A percentile compares a stretch with the other conserved stretches of the same genome.
These are phyloP conservation scores for Mycothermus thermophilus DNA, from an alignment of 495 filamentous ascomycete genomes.

Conservation along the genomic window DNA sequence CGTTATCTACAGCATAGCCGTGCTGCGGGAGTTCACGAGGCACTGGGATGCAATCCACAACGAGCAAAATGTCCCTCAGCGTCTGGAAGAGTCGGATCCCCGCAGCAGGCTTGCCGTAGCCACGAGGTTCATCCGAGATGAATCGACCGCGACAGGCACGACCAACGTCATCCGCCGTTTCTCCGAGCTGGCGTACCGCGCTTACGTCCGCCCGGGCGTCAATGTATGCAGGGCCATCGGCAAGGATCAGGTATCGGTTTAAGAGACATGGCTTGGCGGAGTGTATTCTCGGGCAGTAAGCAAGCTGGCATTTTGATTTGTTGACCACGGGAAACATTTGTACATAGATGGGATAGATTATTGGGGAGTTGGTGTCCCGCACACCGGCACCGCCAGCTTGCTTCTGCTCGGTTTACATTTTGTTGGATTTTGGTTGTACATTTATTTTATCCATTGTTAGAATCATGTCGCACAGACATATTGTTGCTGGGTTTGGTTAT, in stretches of 20 bases:
- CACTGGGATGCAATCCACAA: conserved; percentile 50
- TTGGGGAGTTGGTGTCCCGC: background rate
- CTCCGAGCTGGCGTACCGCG: conserved; percentile 50
- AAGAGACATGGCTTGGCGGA: background rate
- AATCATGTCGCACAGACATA: too few relatives aligned
- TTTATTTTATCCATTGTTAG: too few relatives aligned
- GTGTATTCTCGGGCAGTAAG: too few relatives aligned
- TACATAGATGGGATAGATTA: background rate
- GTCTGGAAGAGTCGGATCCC: conserved; percentile 54
- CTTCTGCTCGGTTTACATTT: too few relatives aligned
- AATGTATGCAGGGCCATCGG: conserved; percentile 13
- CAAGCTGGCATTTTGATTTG: background rate
- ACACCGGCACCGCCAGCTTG: too few relatives aligned
- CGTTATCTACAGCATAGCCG: conserved; percentile 76
- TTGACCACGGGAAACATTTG: background rate
- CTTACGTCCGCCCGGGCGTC: conserved; percentile 29
- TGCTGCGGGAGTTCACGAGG: conserved; percentile 58
- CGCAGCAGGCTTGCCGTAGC: conserved; percentile 65
- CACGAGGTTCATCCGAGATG: conserved; percentile 64
- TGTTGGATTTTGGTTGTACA: too few relatives aligned
- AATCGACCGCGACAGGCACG: conserved; percentile 53
- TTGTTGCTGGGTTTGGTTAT: too few relatives aligned
- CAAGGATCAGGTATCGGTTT: background rate
- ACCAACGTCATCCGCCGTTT: conserved; percentile 70
- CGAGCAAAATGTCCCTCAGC: conserved; percentile 43